A percentile compares a stretch with the other conserved stretches of the same genome.
phyloP scores from a whole-genome alignment of 345 rosid species.

The Trapa bicornis region DNA sequence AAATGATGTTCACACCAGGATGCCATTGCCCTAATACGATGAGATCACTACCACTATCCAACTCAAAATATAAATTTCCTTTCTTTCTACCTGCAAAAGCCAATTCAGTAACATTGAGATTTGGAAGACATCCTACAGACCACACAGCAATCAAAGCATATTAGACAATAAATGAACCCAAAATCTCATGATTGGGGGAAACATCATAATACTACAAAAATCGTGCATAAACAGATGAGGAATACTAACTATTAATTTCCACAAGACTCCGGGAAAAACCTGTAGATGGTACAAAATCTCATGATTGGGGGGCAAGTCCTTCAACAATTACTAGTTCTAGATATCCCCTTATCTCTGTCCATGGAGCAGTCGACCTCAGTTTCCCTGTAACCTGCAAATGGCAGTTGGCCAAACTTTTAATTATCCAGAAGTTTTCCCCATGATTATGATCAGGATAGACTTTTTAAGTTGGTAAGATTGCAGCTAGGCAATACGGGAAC shows the following conservation, averaged over 20 bases:
- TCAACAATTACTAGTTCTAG: slow-evolving; percentile 68
- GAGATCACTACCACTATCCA: neutral
- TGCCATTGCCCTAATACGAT: slow-evolving; percentile 14
- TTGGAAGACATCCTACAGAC: slow-evolving; percentile 70
- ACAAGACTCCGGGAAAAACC: slow-evolving; percentile 18
- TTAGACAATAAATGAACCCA: neutral
- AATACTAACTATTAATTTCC: neutral
- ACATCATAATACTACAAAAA: neutral
- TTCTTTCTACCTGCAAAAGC: slow-evolving; percentile 60
- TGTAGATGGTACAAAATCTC: slow-evolving; percentile 74
- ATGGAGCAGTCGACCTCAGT: slow-evolving; percentile 65
- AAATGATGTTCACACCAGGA: neutral
- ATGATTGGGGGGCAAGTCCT: slow-evolving; percentile 58
- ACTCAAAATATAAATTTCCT: neutral
- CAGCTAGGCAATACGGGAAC: too few relatives aligned
- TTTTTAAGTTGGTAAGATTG: too few relatives aligned
- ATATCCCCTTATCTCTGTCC: slow-evolving; percentile 46
- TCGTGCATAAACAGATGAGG: neutral
- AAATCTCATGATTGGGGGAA: neutral
- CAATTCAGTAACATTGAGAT: slow-evolving; percentile 60
- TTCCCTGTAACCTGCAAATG: slow-evolving; percentile 50
- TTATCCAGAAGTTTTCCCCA: too few relatives aligned
- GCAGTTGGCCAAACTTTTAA: neutral
- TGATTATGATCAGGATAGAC: too few relatives aligned
- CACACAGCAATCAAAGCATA: neutral